Percentiles rank a stretch among this genome's conserved stretches.
phyloP scores from a whole-genome alignment of 768 basidiomycete species.

The Psilocybe cubensis region DNA sequence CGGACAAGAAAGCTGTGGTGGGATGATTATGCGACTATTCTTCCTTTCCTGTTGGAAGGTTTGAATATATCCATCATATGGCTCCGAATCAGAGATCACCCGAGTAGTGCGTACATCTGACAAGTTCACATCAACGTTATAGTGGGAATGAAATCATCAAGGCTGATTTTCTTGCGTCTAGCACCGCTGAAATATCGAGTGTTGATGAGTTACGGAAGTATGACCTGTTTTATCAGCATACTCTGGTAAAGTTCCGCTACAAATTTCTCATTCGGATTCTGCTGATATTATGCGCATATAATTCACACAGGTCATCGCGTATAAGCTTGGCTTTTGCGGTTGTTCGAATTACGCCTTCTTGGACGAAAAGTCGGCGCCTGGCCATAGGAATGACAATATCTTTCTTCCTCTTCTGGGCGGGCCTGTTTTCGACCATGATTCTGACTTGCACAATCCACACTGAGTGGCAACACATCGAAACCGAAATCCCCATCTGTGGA shows the following conservation, averaged over 20 bases:
- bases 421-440: neutral
- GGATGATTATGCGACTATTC: conserved; percentile 17
- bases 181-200: neutral
- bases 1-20: conserved; percentile 17
- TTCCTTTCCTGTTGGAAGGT: conserved; percentile 8
- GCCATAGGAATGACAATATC: neutral
- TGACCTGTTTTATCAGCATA: neutral
- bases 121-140: neutral
- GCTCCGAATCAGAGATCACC: conserved; percentile 5
- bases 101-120: neutral
- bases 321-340: conserved; percentile 10
- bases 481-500: neutral
- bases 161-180: neutral
- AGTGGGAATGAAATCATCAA: too few relatives aligned
- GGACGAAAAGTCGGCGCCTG: neutral
- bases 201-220: neutral
- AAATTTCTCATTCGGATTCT: too few relatives aligned
- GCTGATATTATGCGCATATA: neutral
- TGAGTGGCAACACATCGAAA: neutral
- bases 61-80: conserved; percentile 8
- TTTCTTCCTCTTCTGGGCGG: conserved; percentile 1
- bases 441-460: conserved; percentile 2
- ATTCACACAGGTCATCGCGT: conserved; percentile 10
- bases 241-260: neutral
- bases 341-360: conserved; percentile 6